Base-by-base conservation (phyloP, 1,284 basidiomycete genomes). In the Austropuccinia psidii region DNA sequence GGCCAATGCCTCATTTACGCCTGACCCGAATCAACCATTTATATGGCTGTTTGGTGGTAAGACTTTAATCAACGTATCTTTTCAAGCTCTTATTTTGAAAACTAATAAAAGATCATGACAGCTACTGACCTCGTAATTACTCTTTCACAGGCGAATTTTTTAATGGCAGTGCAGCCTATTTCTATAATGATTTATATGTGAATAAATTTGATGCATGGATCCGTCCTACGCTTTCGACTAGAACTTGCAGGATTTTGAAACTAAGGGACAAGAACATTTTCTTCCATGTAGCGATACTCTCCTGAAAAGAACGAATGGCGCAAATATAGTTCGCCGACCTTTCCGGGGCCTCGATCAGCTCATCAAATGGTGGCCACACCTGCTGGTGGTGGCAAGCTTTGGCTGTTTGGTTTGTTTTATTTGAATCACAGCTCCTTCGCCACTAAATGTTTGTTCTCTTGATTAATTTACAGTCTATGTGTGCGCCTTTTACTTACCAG, bases 281-380 rank as follows among this genome's bases (percentile, higher is more conserved):
- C 7, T 43, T 27, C 35, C 27, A 11, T 90, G 0, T 92, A 88
- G 79, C 84, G 91, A 39, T 93, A 91, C 79, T 85, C 86, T 0
- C 89, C 90, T 0, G 89, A 90, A 41, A 93, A 91, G 86, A 87
- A 92, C 77, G 91, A 93, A 83, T 93, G 91, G 91, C 84, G 89
- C 9, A 87, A 87, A 78, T 93, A 90, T 77, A 85, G 90, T 47
- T 91, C 89, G 0, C 88, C 87, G 17, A 90, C 87, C 0, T 90
- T 89, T 76, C 92, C 91, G 0, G 89, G 90, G 0, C 91, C 91
- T 0, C 84, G 91, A 35, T 90, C 89, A 15, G 90, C 91, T 0
- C 91, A 93, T 79, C 89, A 89, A 8, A 87, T 90, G 5, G 89
- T 88, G 15, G 85, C 86, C 0, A 87, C 86, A 7, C 86, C 89